phyloP scores from a whole-genome alignment of 116 monocot species.

The Dioscorea cayenensis region DNA sequence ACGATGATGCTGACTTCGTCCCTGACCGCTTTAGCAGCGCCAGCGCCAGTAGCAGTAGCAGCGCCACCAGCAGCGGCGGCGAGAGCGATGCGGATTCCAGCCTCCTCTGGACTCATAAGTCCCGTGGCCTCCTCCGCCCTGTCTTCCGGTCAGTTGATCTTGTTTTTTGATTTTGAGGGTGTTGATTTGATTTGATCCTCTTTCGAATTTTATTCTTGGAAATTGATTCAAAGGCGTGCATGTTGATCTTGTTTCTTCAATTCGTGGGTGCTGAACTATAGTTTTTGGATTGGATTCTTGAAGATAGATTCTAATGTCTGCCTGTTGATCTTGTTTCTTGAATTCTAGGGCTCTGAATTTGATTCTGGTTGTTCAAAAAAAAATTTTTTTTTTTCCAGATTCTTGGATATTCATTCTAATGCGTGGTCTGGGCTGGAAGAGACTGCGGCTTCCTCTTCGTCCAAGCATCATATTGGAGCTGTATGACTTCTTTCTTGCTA shows the following conservation, averaged over 20 bases:
- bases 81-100: constrained; percentile 7
- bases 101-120: constrained; percentile 71
- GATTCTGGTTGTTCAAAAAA: background rate
- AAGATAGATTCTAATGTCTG: no score
- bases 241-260: no score
- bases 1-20: background rate
- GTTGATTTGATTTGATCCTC: no score
- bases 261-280: no score
- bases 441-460: constrained; percentile 57
- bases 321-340: no score
- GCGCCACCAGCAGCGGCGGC: constrained; percentile 6
- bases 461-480: constrained; percentile 77
- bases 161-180: no score
- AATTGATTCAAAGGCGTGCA: no score
- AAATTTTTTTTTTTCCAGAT: background rate
- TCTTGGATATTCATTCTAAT: constrained; percentile 66
- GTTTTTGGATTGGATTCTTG: no score
- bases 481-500: constrained; percentile 27
- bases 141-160: constrained; percentile 55
- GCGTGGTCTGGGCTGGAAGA: constrained; percentile 92
- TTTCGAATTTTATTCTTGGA: no score
- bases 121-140: constrained; percentile 75
- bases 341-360: background rate
- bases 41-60: constrained; percentile 19
- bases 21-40: constrained; percentile 25